A percentile compares a stretch with the other conserved stretches of the same genome.
phyloP scores from a whole-genome alignment of 306 rosid genomes.

The Rosa multiflora region DNA sequence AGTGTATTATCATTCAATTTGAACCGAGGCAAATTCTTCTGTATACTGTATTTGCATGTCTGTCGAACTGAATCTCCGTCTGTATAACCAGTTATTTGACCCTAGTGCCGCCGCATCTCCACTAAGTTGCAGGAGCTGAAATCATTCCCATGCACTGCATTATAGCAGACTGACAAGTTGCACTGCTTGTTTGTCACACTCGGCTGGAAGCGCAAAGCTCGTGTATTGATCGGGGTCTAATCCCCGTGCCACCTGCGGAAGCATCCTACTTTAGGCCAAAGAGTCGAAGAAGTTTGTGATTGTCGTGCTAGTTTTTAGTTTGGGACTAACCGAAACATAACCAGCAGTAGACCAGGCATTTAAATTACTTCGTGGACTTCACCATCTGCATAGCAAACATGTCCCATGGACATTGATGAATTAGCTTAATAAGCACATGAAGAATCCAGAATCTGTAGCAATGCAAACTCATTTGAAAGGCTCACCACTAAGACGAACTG shows the following conservation, averaged over 20 bases:
- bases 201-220: not conserved
- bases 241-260: not conserved
- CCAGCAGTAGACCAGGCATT: slow-evolving; percentile 20
- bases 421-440: not conserved
- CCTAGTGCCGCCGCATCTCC: not conserved
- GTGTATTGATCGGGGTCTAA: not conserved
- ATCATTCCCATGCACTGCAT: not conserved
- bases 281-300: not conserved
- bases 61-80: not conserved
- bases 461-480: slow-evolving; percentile 21
- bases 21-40: not conserved
- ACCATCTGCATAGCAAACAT: slow-evolving; percentile 57
- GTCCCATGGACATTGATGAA: slow-evolving; percentile 14
- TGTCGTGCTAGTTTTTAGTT: not conserved
- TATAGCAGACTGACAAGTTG: not conserved
- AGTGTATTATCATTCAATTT: not conserved
- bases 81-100: not conserved
- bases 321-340: slow-evolving; percentile 9
- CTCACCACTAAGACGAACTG: slow-evolving; percentile 69
- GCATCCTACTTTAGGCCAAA: not conserved
- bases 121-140: not conserved
- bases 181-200: not conserved
- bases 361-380: slow-evolving; percentile 51
- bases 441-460: not conserved
- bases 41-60: slow-evolving; percentile 1